These are phyloP conservation scores for Penicillium sp. DNA, from an alignment of 2,329 filamentous ascomycete genomes.

Conservation along the genomic window DNA sequence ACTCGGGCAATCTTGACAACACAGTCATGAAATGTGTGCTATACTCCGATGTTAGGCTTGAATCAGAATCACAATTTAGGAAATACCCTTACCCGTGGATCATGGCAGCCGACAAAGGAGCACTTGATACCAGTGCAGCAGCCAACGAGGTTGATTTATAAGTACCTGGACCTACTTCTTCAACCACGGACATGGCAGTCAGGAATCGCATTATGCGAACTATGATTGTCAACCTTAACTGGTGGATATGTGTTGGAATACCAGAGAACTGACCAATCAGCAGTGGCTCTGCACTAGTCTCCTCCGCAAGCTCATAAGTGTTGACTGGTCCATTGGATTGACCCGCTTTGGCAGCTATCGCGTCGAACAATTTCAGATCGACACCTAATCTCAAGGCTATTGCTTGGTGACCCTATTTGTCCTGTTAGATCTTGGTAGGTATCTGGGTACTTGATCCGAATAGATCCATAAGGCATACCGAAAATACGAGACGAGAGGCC, in stretches of 20 bases:
- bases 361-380: conserved; percentile 16
- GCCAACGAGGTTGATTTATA: conserved; percentile 5
- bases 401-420: conserved; percentile 11
- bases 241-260: not conserved
- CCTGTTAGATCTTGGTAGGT: not conserved
- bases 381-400: conserved; percentile 12
- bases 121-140: conserved; percentile 13
- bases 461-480: conserved; percentile 9
- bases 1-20: conserved; percentile 13
- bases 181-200: conserved; percentile 9
- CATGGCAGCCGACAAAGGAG: conserved; percentile 12
- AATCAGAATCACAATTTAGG: not conserved
- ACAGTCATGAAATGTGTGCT: conserved; percentile 16
- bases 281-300: conserved; percentile 5
- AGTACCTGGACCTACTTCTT: conserved; percentile 1
- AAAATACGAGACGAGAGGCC: conserved; percentile 8
- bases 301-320: not conserved
- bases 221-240: not conserved
- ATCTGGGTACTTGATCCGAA: not conserved
- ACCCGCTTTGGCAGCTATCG: conserved; percentile 1
- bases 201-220: conserved; percentile 12
- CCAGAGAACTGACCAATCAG: conserved; percentile 8
- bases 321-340: not conserved
- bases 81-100: conserved; percentile 10
- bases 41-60: not conserved